A percentile compares a stretch with the other conserved stretches of the same genome.
phyloP scores from a whole-genome alignment of 1,139 yeast genomes.

The Kodamaea alishanica region DNA sequence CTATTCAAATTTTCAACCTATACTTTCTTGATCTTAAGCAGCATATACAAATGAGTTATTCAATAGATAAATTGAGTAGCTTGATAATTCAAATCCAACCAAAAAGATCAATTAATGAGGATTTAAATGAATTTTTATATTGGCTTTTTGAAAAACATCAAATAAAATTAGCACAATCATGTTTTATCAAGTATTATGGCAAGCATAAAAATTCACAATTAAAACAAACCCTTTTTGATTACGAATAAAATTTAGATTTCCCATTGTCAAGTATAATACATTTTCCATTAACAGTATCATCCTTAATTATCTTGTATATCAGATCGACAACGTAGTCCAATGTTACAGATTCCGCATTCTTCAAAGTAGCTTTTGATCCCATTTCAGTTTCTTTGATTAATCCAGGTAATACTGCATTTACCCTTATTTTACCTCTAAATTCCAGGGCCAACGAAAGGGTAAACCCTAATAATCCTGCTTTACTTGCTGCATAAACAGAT shows the following conservation, averaged over 20 bases:
- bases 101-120: conserved; percentile 4
- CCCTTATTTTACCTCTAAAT: conserved; percentile 48
- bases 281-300: conserved; percentile 39
- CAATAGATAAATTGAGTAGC: conserved; percentile 2
- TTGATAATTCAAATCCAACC: conserved; percentile 5
- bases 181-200: conserved; percentile 14
- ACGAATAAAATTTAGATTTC: neutral
- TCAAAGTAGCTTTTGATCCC: conserved; percentile 37
- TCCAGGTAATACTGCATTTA: conserved; percentile 72
- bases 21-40: too few relatives aligned
- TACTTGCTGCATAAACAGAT: conserved; percentile 72
- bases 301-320: conserved; percentile 27
- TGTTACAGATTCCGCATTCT: conserved; percentile 18
- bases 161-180: conserved; percentile 11
- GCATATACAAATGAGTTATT: too few relatives aligned
- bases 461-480: conserved; percentile 73
- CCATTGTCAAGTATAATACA: conserved; percentile 25
- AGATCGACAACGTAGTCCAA: conserved; percentile 27
- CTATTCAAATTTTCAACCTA: too few relatives aligned
- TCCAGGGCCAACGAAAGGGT: conserved; percentile 64
- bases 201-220: neutral
- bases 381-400: conserved; percentile 71
- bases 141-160: conserved; percentile 18
- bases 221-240: neutral
- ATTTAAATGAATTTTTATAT: conserved; percentile 17